Evolutionary conservation across 768 basidiomycete species (phyloP).

Genomic region (Lactifluus volemus): DNA sequence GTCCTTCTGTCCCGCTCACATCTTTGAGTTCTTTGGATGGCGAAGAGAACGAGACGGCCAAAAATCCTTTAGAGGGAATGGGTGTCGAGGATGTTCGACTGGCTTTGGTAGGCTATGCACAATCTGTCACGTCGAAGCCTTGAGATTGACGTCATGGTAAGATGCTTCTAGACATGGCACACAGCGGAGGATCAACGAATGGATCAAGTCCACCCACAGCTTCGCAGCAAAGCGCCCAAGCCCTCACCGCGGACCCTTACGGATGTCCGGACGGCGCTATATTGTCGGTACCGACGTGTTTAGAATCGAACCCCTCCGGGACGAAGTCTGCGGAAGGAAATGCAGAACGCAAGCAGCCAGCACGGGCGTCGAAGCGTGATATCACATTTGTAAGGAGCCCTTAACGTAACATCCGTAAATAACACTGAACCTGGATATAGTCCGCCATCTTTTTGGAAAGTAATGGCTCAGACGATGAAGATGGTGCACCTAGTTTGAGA

Average conservation of each 20-base stretch:
- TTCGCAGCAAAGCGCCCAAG: neutral
- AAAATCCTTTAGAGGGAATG: constrained; percentile 5
- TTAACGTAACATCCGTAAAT: neutral
- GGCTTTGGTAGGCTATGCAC: constrained; percentile 13
- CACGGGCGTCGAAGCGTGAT: constrained; percentile 19
- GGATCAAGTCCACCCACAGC: neutral
- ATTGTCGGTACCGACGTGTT: neutral
- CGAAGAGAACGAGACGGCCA: constrained; percentile 8
- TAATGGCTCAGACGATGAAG: constrained; percentile 14
- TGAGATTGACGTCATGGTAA: neutral
- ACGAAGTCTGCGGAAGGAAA: constrained; percentile 1
- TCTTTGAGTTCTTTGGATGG: constrained; percentile 20
- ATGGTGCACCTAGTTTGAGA: neutral
- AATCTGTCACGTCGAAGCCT: neutral
- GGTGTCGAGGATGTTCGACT: constrained; percentile 17
- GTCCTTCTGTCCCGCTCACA: constrained; percentile 25
- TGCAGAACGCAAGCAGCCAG: constrained; percentile 18
- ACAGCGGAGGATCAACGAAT: neutral
- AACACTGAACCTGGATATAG: neutral
- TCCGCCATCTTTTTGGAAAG: constrained; percentile 9
- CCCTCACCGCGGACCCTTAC: neutral
- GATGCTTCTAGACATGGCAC: constrained; percentile 18
- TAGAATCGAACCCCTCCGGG: neutral
- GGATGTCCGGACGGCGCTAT: neutral
- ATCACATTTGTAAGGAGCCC: constrained; percentile 13